Percentiles rank a stretch among this genome's conserved stretches.
Conservation (phyloP, 179 eudicot genomes). For the Amaranthus tricolor region DNA sequence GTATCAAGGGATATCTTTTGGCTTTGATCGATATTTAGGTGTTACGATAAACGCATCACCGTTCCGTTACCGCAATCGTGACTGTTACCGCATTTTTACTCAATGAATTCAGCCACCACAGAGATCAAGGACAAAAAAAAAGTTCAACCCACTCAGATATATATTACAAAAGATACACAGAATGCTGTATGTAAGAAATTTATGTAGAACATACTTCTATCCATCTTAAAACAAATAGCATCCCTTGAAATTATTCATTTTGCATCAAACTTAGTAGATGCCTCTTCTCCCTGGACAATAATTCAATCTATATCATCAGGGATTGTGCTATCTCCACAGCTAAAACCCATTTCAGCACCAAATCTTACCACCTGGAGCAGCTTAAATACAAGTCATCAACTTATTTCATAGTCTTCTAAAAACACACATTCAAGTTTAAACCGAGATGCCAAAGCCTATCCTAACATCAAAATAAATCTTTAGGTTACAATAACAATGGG, state of each 20-base stretch:
- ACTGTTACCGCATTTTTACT: too few relatives aligned
- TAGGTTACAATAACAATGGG: too few relatives aligned
- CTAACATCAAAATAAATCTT: too few relatives aligned
- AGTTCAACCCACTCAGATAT: neutral
- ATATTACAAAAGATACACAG: neutral
- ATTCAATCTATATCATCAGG: constrained; percentile 93
- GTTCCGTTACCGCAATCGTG: too few relatives aligned
- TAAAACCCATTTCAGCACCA: constrained; percentile 98
- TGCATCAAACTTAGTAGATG: constrained; percentile 96
- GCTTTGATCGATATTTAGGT: too few relatives aligned
- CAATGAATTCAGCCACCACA: constrained; percentile 97
- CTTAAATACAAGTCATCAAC: too few relatives aligned
- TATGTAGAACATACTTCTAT: constrained; percentile 58
- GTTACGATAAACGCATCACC: too few relatives aligned
- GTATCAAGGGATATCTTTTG: too few relatives aligned
- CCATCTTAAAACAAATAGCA: constrained; percentile 94
- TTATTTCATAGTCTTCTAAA: too few relatives aligned
- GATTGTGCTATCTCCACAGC: constrained; percentile 93
- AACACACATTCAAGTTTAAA: too few relatives aligned
- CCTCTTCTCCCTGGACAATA: constrained; percentile 96
- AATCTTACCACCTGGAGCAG: constrained; percentile 94
- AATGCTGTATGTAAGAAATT: neutral
- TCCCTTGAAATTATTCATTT: constrained; percentile 97
- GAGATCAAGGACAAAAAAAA: constrained; percentile 9
- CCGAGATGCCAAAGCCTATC: too few relatives aligned